Evolutionary conservation across 345 rosid genomes (phyloP).

Genomic region (Eucalyptus fibrosa): DNA sequence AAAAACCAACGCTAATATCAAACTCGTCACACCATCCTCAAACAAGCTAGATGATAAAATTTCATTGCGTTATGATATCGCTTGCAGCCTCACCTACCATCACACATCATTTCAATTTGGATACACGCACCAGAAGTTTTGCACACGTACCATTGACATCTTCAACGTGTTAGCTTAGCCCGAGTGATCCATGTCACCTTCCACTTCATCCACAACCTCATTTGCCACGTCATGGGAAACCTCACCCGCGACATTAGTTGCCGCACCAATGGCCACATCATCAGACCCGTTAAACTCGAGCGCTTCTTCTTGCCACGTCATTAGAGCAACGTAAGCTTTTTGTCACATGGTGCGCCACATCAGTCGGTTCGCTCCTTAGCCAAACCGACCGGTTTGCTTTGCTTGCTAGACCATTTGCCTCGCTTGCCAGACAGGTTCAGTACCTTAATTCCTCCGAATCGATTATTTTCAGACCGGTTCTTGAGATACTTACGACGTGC

Average conservation of each 20-base stretch:
- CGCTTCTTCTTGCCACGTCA: neutral
- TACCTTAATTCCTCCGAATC: too few relatives aligned
- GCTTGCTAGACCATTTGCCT: neutral
- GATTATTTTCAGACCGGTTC: too few relatives aligned
- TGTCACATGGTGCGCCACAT: neutral
- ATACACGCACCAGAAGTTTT: neutral
- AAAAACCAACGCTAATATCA: accelerated
- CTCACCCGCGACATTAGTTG: neutral
- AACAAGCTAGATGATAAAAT: too few relatives aligned
- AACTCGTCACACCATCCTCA: accelerated
- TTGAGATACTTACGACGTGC: too few relatives aligned
- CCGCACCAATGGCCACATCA: too few relatives aligned
- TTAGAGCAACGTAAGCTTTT: neutral
- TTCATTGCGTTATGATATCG: neutral
- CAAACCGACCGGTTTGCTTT: neutral
- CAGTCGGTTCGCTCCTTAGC: neutral
- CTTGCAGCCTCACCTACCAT: neutral
- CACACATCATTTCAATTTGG: neutral
- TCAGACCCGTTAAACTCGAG: too few relatives aligned
- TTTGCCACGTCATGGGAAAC: neutral
- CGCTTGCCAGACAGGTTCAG: neutral
- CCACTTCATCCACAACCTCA: neutral
- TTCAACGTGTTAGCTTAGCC: neutral
- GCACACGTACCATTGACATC: neutral
- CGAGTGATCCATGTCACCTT: neutral